A percentile compares a stretch with the other conserved stretches of the same genome.
Conservation (phyloP, 2,329 filamentous ascomycete genomes). For the Phoma sp. region DNA sequence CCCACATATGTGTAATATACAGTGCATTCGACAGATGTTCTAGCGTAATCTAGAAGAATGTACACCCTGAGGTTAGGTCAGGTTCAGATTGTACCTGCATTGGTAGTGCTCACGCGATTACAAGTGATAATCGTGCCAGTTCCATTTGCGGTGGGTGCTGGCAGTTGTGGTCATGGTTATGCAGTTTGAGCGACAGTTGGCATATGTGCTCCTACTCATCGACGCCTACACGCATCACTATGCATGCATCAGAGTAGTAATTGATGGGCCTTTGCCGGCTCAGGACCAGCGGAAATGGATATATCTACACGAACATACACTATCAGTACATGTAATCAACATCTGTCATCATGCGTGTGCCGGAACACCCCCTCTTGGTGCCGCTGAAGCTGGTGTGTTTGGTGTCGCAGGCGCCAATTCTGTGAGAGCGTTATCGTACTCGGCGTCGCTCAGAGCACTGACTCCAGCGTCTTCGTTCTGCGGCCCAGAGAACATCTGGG, state of each 20-base stretch:
- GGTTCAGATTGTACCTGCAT: constrained; percentile 12
- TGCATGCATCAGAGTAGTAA: background rate
- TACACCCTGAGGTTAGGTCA: background rate
- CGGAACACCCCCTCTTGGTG: constrained; percentile 46
- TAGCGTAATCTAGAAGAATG: background rate
- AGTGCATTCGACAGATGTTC: constrained; percentile 2
- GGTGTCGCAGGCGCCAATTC: constrained; percentile 34
- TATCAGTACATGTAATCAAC: constrained; percentile 15
- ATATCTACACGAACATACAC: constrained; percentile 20
- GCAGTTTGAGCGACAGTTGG: background rate
- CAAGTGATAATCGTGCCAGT: background rate
- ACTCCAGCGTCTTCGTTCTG: constrained; percentile 35
- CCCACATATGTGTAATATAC: constrained; percentile 6
- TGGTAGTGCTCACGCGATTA: background rate
- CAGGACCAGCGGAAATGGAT: constrained; percentile 2
- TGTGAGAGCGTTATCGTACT: constrained; percentile 41
- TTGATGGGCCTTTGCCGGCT: background rate
- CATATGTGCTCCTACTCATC: background rate
- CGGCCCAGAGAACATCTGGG: constrained; percentile 48
- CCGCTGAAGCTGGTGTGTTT: constrained; percentile 37
- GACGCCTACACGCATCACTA: background rate
- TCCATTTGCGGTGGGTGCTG: background rate
- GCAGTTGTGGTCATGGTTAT: background rate
- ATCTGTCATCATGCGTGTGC: constrained; percentile 37
- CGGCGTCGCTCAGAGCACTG: constrained; percentile 25